Conservation (phyloP, 83 land plant species). For the Thuja plicata region DNA sequence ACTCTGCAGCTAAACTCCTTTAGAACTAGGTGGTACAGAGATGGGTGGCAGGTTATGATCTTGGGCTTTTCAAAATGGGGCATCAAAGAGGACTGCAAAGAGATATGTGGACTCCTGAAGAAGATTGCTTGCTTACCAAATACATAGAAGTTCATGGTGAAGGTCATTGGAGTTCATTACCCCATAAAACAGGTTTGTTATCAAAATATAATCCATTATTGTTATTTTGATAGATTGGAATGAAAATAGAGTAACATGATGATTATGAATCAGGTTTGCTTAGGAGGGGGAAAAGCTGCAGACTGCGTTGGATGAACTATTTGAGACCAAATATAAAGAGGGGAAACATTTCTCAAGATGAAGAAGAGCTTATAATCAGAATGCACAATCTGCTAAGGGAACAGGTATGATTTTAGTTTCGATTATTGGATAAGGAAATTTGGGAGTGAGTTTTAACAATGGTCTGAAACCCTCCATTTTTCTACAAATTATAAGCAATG, state of each 20-base stretch:
- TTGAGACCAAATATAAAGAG: neutral
- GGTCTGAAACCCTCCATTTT: too few species aligned
- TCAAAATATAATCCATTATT: too few species aligned
- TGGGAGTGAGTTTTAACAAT: too few species aligned
- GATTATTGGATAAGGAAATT: too few species aligned
- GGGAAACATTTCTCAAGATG: neutral
- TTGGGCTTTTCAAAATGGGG: too few species aligned
- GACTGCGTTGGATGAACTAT: constrained; percentile 10
- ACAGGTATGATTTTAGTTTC: neutral
- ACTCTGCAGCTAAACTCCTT: too few species aligned
- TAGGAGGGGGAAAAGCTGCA: neutral
- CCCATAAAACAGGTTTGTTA: constrained; percentile 16
- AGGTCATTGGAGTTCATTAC: constrained; percentile 13
- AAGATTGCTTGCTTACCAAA: constrained; percentile 19
- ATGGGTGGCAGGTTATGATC: too few species aligned
- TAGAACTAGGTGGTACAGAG: too few species aligned
- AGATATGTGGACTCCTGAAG: constrained; percentile 17
- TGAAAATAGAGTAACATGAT: too few species aligned
- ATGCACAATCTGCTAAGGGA: neutral
- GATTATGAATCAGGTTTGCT: neutral
- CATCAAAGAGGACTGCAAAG: neutral
- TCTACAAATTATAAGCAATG: too few species aligned
- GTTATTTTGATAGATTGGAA: neutral
- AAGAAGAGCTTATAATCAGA: neutral
- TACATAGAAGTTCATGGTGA: constrained; percentile 16